Conservation (phyloP, 768 basidiomycete genomes). For the Tubosaeta sp. region DNA sequence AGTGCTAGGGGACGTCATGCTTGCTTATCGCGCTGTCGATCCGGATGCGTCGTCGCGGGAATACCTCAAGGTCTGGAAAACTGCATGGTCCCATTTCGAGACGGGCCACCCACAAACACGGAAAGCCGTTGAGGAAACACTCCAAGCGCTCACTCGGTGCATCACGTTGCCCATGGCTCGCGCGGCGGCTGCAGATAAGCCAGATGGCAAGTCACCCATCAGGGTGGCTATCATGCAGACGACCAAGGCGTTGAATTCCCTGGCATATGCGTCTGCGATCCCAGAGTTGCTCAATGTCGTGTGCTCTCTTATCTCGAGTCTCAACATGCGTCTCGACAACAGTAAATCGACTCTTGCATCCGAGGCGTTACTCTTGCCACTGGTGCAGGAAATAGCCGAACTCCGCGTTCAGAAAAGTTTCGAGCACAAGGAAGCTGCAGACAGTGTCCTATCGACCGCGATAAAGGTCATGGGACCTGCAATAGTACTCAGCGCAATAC, state of each 20-base stretch:
- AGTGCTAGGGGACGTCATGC: conserved; percentile 69
- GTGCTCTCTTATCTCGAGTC: conserved; percentile 60
- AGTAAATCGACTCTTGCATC: conserved; percentile 51
- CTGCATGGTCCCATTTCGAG: conserved; percentile 74
- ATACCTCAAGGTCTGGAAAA: conserved; percentile 66
- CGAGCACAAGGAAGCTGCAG: conserved; percentile 86
- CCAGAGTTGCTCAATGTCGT: conserved; percentile 76
- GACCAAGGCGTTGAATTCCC: conserved; percentile 63
- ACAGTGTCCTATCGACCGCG: conserved; percentile 71
- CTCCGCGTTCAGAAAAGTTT: conserved; percentile 77
- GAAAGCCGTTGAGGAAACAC: conserved; percentile 58
- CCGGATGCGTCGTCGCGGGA: conserved; percentile 48
- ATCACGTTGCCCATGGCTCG: conserved; percentile 62
- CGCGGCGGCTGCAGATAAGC: conserved; percentile 44
- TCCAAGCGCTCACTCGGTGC: conserved; percentile 63
- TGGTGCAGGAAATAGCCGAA: conserved; percentile 69
- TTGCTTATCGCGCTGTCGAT: conserved; percentile 54
- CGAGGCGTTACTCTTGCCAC: conserved; percentile 61
- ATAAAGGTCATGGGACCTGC: conserved; percentile 86
- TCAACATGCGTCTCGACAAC: conserved; percentile 48
- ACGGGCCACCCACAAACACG: conserved; percentile 58
- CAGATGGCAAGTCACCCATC: conserved; percentile 50
- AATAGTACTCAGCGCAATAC: conserved; percentile 66
- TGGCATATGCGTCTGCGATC: conserved; percentile 69
- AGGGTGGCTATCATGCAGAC: conserved; percentile 60